Conservation (phyloP, 768 basidiomycete species). For the Trametes cinnabarina region DNA sequence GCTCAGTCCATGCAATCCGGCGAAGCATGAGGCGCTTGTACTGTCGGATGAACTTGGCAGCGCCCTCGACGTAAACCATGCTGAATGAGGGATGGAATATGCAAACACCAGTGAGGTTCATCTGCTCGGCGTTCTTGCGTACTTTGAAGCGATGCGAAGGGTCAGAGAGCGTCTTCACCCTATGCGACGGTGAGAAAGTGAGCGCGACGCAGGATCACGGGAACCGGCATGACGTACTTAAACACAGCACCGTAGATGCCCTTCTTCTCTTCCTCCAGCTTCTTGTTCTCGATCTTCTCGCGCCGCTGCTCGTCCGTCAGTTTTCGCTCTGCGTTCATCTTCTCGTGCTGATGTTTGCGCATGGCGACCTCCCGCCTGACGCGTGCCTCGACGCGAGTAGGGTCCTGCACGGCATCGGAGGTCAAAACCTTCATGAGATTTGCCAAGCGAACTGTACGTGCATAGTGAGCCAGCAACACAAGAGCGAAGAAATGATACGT, state of each 20-base stretch:
- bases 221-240: conserved; percentile 84
- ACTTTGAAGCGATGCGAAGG: conserved; percentile 95
- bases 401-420: conserved; percentile 94
- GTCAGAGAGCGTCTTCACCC: conserved; percentile 86
- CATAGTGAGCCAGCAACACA: conserved; percentile 4
- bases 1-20: conserved; percentile 93
- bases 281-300: conserved; percentile 86
- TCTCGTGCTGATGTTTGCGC: conserved; percentile 86
- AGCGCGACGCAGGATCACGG: neutral
- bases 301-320: conserved; percentile 86
- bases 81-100: conserved; percentile 89
- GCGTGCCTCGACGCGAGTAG: conserved; percentile 94
- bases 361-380: conserved; percentile 91
- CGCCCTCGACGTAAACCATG: conserved; percentile 93
- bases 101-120: conserved; percentile 82
- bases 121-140: conserved; percentile 92
- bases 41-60: conserved; percentile 75
- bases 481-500: neutral
- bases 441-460: conserved; percentile 71
- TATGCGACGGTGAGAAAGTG: conserved; percentile 31
- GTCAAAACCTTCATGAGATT: conserved; percentile 99
- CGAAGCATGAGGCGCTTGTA: conserved; percentile 85
- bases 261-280: conserved; percentile 83
- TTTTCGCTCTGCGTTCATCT: conserved; percentile 90
- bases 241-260: conserved; percentile 82